Evolutionary conservation across 108 stramenopile genomes (phyloP).

Genomic region (Nitzschia sp.): DNA sequence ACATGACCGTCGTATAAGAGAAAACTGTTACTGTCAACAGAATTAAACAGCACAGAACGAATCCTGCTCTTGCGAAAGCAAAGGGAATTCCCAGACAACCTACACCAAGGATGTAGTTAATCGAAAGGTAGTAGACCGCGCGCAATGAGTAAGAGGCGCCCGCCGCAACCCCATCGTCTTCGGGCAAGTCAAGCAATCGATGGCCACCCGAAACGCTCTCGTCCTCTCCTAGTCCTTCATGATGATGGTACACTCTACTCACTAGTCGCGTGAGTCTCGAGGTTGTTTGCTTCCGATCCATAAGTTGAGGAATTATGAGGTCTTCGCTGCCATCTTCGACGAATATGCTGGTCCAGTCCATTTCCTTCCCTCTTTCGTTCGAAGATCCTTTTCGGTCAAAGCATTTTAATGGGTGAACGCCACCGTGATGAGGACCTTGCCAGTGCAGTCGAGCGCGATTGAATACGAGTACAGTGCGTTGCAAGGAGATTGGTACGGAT

Average conservation of each 20-base stretch:
- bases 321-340: constrained; percentile 19
- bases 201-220: constrained; percentile 4
- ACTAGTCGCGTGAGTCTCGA: constrained; percentile 22
- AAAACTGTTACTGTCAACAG: constrained; percentile 29
- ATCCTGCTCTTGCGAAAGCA: constrained; percentile 41
- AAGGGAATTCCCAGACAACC: constrained; percentile 53
- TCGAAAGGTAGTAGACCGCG: constrained; percentile 40
- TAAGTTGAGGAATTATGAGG: constrained; percentile 6
- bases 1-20: constrained; percentile 42
- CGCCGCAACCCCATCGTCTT: neutral
- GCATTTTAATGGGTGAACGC: too few species aligned
- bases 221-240: neutral
- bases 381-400: too few species aligned
- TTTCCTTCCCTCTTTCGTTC: neutral
- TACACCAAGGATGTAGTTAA: constrained; percentile 61
- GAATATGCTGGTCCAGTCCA: constrained; percentile 34
- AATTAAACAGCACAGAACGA: constrained; percentile 30
- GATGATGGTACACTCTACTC: constrained; percentile 7
- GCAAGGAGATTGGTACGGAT: too few species aligned
- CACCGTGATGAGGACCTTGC: too few species aligned
- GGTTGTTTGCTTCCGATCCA: neutral
- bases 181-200: constrained; percentile 1
- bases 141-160: constrained; percentile 8
- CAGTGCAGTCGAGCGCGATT: too few species aligned
- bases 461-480: too few species aligned